phyloP scores from a whole-genome alignment of 371 early-diverging fungal species.

The Mucor saturninus region DNA sequence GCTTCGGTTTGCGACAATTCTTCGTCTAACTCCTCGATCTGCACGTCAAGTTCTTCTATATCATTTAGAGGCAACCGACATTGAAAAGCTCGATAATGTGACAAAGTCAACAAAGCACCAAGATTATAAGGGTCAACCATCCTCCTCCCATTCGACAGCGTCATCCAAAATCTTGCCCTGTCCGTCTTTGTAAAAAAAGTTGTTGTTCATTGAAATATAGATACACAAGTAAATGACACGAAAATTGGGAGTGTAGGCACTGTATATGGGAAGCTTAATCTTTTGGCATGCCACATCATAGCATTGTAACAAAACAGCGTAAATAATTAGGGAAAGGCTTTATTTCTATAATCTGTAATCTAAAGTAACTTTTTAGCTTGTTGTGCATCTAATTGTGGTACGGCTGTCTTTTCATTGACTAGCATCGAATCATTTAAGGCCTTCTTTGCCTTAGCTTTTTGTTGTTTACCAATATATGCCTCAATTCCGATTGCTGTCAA shows the following conservation, averaged over 20 bases:
- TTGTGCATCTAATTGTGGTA: not conserved
- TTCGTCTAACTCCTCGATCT: not conserved
- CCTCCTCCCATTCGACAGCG: slow-evolving; percentile 18
- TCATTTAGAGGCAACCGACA: slow-evolving; percentile 12
- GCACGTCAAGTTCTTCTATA: slow-evolving; percentile 12
- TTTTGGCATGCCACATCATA: too few species aligned
- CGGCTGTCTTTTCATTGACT: not conserved
- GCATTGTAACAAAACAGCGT: too few species aligned
- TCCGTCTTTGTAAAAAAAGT: slow-evolving; percentile 20
- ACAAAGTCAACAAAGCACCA: slow-evolving; percentile 7
- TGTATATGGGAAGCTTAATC: too few species aligned
- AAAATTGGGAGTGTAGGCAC: not conserved
- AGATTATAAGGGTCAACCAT: slow-evolving; percentile 19
- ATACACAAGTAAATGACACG: not conserved
- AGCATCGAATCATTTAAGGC: not conserved
- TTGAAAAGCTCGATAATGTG: slow-evolving; percentile 9
- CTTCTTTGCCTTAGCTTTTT: slow-evolving; percentile 24
- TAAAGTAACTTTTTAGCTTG: not conserved
- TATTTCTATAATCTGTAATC: not conserved
- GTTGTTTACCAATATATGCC: slow-evolving; percentile 67
- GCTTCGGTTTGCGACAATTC: not conserved
- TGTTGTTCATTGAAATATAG: slow-evolving; percentile 5
- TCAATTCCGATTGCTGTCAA: slow-evolving; percentile 71
- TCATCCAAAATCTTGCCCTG: slow-evolving; percentile 23
- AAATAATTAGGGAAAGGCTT: too few species aligned